Base-by-base conservation (phyloP, 768 basidiomycete species). In the Daedaleopsis nitida region DNA sequence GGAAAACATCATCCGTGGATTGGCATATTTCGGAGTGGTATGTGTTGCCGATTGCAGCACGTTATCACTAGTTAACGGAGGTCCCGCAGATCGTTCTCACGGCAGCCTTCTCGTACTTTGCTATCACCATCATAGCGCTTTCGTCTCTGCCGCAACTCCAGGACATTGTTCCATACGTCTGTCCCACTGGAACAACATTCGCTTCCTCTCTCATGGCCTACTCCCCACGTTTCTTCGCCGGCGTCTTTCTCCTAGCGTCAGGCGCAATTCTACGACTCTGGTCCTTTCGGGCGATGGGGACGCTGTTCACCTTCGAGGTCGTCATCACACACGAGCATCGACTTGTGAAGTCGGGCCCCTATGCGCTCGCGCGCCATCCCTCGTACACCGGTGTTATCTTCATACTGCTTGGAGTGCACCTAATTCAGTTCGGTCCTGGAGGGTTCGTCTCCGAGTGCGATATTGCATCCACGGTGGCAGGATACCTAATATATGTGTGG, bases 301-400 rank as follows among this genome's bases (percentile, higher is more conserved):
- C 60, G 2, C 67, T 75, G 38, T 77, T 77, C 61, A 77, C 76
- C 0, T 74, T 74, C 56, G 66, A 76, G 4, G 74, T 76, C 1
- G 66, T 69, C 19, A 58, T 78, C 17, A 68, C 68, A 1, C 67
- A 66, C 21, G 58, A 69, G 2, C 77, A 77, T 52, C 19, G 50
- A 12, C 71, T 78, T 5, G 54, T 78, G 24, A 76, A 70, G 1
- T 57, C 66, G 1, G 77, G 77, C 0, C 76, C 77, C 3, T 78
- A 78, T 58, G 62, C 66, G 10, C 59, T 72, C 55, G 72, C 77
- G 0, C 75, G 77, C 11, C 77, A 78, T 51, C 77, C 77, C 0
- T 64, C 75, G 14, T 78, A 78, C 53, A 55, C 70, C 19, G 70
- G 67, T 17, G 38, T 66, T 8, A 34, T 61, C 10, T 23, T 50